These are phyloP conservation scores for Coemansia sp. DNA, from an alignment of 192 early-diverging fungal genomes.

Conservation along the genomic window DNA sequence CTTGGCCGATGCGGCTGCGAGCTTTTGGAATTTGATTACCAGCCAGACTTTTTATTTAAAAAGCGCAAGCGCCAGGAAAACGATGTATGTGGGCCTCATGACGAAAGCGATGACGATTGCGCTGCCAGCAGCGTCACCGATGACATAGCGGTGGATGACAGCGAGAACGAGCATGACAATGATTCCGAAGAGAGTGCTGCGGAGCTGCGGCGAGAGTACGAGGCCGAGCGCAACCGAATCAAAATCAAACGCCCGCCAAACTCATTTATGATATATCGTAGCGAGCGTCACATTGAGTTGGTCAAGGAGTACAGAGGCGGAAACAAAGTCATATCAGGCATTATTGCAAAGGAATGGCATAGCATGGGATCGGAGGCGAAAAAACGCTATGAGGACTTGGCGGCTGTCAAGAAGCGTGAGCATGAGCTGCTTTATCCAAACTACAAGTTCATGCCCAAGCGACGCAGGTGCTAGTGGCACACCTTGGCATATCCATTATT, in stretches of 20 bases:
- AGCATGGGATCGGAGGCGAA: conserved; percentile 21
- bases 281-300: conserved; percentile 41
- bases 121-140: neutral
- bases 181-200: neutral
- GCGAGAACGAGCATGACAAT: neutral
- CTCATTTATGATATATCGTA: conserved; percentile 49
- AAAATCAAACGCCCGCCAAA: conserved; percentile 50
- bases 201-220: conserved; percentile 2
- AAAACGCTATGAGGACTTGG: conserved; percentile 34
- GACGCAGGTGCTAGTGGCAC: conserved; percentile 16
- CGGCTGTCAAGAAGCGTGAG: conserved; percentile 42
- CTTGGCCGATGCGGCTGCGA: conserved; percentile 36
- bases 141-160: conserved; percentile 1
- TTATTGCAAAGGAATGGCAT: conserved; percentile 45
- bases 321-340: conserved; percentile 46
- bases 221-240: conserved; percentile 33
- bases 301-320: conserved; percentile 42
- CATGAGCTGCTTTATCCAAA: conserved; percentile 48
- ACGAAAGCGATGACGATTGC: conserved; percentile 5
- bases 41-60: conserved; percentile 43
- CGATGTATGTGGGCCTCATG: conserved; percentile 4
- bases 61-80: conserved; percentile 17
- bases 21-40: conserved; percentile 47
- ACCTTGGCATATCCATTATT: neutral
- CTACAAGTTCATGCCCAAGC: conserved; percentile 48